These are phyloP conservation scores for Oropetium thomaeum DNA, from an alignment of 176 grass and related monocot genomes.

Conservation along the genomic window DNA sequence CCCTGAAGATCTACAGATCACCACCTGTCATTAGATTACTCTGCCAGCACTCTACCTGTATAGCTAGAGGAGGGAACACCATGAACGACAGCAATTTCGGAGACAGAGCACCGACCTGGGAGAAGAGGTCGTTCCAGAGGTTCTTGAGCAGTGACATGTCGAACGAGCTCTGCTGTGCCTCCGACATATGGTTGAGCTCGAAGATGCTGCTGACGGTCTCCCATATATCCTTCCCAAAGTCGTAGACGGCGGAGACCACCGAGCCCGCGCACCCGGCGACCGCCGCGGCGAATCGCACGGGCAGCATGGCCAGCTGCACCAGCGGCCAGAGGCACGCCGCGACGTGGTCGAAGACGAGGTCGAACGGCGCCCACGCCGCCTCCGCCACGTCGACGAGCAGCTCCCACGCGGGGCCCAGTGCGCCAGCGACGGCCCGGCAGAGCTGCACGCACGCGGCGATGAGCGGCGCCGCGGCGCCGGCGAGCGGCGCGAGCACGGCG, in stretches of 20 bases:
- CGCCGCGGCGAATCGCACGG: conserved; percentile 15
- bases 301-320: conserved; percentile 38
- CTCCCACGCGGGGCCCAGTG: conserved; percentile 7
- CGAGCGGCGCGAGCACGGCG: conserved; percentile 35
- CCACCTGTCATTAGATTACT: too few species aligned
- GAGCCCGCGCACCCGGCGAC: conserved; percentile 38
- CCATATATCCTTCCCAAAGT: conserved; percentile 60
- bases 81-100: too few species aligned
- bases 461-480: conserved; percentile 25
- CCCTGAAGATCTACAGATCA: conserved; percentile 58
- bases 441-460: neutral
- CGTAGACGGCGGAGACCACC: conserved; percentile 45
- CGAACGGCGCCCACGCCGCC: conserved; percentile 48
- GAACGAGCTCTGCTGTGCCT: conserved; percentile 48
- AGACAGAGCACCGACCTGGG: too few species aligned
- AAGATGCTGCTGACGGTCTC: conserved; percentile 70
- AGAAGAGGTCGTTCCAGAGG: conserved; percentile 92
- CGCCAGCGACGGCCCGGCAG: neutral
- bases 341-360: conserved; percentile 28
- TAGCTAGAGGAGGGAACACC: too few species aligned
- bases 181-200: conserved; percentile 57
- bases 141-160: conserved; percentile 59
- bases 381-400: conserved; percentile 42
- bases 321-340: conserved; percentile 33
- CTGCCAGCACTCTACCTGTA: too few species aligned